Evolutionary conservation across 1,284 basidiomycete genomes (phyloP).

Genomic region (Moesziomyces sp.): DNA sequence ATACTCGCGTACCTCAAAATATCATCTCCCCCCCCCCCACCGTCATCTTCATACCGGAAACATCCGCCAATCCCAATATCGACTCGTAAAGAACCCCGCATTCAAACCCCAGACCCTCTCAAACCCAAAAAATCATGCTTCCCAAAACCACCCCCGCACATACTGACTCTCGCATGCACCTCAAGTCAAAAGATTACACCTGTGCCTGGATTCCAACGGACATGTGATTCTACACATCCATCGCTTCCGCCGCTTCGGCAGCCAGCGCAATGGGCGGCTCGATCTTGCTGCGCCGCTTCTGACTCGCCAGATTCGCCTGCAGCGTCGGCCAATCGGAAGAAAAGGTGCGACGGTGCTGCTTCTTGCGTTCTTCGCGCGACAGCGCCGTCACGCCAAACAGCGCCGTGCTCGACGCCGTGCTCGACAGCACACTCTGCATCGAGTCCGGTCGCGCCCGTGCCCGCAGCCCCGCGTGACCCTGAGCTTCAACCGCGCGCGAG

Average conservation of each 20-base stretch:
- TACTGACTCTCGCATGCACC: too few species aligned
- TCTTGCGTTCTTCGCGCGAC: constrained; percentile 42
- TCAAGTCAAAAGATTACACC: too few species aligned
- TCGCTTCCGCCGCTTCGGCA: background rate
- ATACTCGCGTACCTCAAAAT: too few species aligned
- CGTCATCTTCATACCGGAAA: too few species aligned
- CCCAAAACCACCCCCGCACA: too few species aligned
- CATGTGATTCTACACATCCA: background rate
- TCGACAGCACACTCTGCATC: constrained; percentile 36
- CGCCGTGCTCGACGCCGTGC: constrained; percentile 20
- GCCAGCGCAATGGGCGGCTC: constrained; percentile 1
- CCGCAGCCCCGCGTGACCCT: constrained; percentile 1
- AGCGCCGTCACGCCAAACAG: constrained; percentile 43
- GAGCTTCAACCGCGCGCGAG: constrained; percentile 10
- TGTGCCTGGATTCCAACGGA: too few species aligned
- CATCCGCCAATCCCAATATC: too few species aligned
- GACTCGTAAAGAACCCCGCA: too few species aligned
- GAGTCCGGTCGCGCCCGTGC: constrained; percentile 29
- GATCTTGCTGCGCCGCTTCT: constrained; percentile 28
- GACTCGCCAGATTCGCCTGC: constrained; percentile 27
- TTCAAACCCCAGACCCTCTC: too few species aligned
- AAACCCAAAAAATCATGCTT: too few species aligned
- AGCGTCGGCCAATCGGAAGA: constrained; percentile 47
- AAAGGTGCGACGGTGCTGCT: constrained; percentile 53
- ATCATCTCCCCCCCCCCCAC: too few species aligned